These are phyloP conservation scores for Lachnellula cervina DNA, from an alignment of 2,329 filamentous ascomycete species.

Conservation along the genomic window DNA sequence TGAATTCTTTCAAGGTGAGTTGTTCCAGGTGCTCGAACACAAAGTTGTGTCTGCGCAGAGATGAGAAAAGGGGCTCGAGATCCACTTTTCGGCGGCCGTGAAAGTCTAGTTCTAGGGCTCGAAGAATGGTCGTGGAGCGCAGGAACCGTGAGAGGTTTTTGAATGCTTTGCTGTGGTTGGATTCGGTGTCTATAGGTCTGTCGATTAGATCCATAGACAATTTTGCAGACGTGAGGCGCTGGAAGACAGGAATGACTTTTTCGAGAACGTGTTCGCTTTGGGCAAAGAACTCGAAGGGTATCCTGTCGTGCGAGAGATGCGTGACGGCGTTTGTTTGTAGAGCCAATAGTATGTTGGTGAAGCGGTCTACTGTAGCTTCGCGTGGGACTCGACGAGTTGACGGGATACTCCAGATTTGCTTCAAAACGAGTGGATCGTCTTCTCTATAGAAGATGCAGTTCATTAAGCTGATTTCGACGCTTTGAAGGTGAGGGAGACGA, in stretches of 20 bases:
- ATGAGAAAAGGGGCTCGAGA: conserved; percentile 13
- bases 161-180: conserved; percentile 12
- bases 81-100: conserved; percentile 17
- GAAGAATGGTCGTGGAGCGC: conserved; percentile 10
- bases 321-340: conserved; percentile 9
- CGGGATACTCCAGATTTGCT: conserved; percentile 24
- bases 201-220: conserved; percentile 22
- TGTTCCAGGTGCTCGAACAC: conserved; percentile 37
- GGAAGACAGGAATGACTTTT: conserved; percentile 14
- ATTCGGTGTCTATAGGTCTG: conserved; percentile 11
- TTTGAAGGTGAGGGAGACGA: conserved; percentile 18
- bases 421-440: conserved; percentile 13
- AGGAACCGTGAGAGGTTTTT: conserved; percentile 17
- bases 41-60: conserved; percentile 27
- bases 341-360: conserved; percentile 19
- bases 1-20: conserved; percentile 40
- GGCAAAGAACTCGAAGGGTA: conserved; percentile 29
- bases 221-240: conserved; percentile 13
- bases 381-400: conserved; percentile 21
- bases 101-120: conserved; percentile 16
- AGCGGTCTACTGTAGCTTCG: conserved; percentile 19
- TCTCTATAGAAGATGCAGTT: conserved; percentile 18
- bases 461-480: conserved; percentile 20
- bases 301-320: conserved; percentile 23
- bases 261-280: conserved; percentile 13